Percentiles rank a stretch among this genome's conserved stretches.
Conservation (phyloP, 768 basidiomycete genomes). For the Amanita pseudoporphyria region DNA sequence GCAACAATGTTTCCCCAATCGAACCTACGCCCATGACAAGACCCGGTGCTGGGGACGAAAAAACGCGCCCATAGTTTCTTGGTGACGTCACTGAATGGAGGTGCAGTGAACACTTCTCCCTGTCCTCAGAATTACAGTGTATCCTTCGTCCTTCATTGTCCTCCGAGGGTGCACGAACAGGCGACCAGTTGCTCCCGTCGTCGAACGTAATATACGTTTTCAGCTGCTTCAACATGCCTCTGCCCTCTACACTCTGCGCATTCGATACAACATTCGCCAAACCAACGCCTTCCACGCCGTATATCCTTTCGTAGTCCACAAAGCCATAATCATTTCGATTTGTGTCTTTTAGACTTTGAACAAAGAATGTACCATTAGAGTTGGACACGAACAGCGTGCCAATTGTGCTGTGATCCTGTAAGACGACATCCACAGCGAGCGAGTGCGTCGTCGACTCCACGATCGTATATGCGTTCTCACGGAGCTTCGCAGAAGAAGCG, state of each 20-base stretch:
- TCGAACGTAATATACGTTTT: conserved; percentile 83
- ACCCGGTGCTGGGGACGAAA: conserved; percentile 92
- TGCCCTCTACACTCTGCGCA: conserved; percentile 70
- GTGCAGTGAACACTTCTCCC: conserved; percentile 70
- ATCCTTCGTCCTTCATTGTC: conserved; percentile 55
- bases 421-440: conserved; percentile 87
- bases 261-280: conserved; percentile 85
- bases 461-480: conserved; percentile 93
- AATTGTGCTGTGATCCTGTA: conserved; percentile 52
- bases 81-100: conserved; percentile 87
- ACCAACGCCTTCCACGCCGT: conserved; percentile 84
- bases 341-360: conserved; percentile 83
- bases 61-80: conserved; percentile 91
- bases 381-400: conserved; percentile 96
- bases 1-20: conserved; percentile 54
- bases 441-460: conserved; percentile 93
- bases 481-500: conserved; percentile 63
- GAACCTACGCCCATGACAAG: conserved; percentile 96
- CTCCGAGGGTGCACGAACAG: conserved; percentile 45
- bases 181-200: conserved; percentile 73
- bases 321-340: conserved; percentile 84
- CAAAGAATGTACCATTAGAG: conserved; percentile 93
- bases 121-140: conserved; percentile 48
- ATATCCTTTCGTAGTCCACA: conserved; percentile 88
- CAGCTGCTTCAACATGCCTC: conserved; percentile 60